Percentiles rank a stretch among this genome's conserved stretches.
Evolutionary conservation across 371 early-diverging fungal genomes (phyloP).

Genomic region (Funneliformis caledonium): DNA sequence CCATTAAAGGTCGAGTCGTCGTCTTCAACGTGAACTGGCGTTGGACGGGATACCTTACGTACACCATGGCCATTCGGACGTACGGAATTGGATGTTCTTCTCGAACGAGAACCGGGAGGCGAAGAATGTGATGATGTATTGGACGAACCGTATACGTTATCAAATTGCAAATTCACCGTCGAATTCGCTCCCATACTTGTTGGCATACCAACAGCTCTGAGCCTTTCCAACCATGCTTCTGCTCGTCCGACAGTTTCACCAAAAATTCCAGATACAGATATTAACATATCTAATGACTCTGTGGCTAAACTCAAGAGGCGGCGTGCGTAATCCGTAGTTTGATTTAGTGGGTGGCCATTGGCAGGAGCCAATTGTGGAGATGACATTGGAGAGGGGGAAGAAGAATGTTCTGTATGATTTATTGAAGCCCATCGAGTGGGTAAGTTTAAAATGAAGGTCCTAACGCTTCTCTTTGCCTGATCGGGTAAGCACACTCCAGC

Average conservation of each 20-base stretch:
- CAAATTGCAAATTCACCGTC: slow-evolving; percentile 4
- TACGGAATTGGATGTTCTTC: slow-evolving; percentile 5
- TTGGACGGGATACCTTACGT: slow-evolving; percentile 2
- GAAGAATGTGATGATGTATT: background rate
- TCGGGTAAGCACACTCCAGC: slow-evolving; percentile 87
- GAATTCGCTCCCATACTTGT: background rate
- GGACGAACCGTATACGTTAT: background rate
- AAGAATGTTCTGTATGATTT: slow-evolving; percentile 34
- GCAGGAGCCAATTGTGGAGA: slow-evolving; percentile 54
- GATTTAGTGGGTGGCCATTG: slow-evolving; percentile 50
- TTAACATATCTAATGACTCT: slow-evolving; percentile 84
- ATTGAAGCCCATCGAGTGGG: slow-evolving; percentile 83
- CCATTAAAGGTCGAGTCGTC: background rate
- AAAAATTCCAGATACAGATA: slow-evolving; percentile 80
- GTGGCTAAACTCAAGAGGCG: slow-evolving; percentile 76
- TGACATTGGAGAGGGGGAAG: slow-evolving; percentile 43
- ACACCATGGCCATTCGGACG: background rate
- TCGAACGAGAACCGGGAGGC: background rate
- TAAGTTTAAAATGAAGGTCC: slow-evolving; percentile 79
- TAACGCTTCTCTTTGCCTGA: slow-evolving; percentile 81
- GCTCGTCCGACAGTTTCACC: slow-evolving; percentile 79
- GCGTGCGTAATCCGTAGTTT: slow-evolving; percentile 63
- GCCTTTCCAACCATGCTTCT: slow-evolving; percentile 72
- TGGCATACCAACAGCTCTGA: slow-evolving; percentile 54
- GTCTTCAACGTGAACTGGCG: background rate